Evolutionary conservation across 176 grass and related monocot species (phyloP).

Genomic region (Zoysia pacifica): DNA sequence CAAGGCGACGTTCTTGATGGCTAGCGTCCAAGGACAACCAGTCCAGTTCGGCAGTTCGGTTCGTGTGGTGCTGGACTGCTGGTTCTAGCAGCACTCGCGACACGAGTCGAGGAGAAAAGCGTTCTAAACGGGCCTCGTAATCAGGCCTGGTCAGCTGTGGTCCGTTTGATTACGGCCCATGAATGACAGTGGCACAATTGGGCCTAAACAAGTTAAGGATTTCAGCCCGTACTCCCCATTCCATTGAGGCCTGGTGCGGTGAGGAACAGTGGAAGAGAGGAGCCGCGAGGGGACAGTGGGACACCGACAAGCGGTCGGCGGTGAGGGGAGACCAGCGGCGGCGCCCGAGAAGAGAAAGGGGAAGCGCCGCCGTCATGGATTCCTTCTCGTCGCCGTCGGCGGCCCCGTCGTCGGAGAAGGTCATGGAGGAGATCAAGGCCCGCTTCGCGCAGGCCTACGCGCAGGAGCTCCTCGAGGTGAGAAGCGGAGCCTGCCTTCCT

Average conservation of each 20-base stretch:
- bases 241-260: too few species aligned
- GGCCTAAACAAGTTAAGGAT: neutral
- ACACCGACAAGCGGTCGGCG: neutral
- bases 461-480: constrained; percentile 64
- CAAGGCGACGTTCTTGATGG: constrained; percentile 4
- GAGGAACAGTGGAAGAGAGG: too few species aligned
- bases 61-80: neutral
- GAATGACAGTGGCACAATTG: neutral
- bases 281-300: neutral
- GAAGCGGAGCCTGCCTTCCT: neutral
- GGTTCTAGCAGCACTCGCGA: neutral
- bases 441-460: constrained; percentile 61
- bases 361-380: constrained; percentile 32
- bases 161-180: neutral
- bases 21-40: constrained; percentile 21
- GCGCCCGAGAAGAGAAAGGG: neutral
- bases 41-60: neutral
- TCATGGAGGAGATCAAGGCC: constrained; percentile 53
- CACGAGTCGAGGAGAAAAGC: neutral
- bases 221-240: neutral
- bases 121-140: neutral
- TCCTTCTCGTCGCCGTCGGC: constrained; percentile 52
- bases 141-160: neutral
- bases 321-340: neutral
- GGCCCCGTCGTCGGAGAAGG: constrained; percentile 30